Percentiles rank a stretch among this genome's conserved stretches.
Conservation (phyloP, 1,284 basidiomycete genomes). For the Coniophora puteana region DNA sequence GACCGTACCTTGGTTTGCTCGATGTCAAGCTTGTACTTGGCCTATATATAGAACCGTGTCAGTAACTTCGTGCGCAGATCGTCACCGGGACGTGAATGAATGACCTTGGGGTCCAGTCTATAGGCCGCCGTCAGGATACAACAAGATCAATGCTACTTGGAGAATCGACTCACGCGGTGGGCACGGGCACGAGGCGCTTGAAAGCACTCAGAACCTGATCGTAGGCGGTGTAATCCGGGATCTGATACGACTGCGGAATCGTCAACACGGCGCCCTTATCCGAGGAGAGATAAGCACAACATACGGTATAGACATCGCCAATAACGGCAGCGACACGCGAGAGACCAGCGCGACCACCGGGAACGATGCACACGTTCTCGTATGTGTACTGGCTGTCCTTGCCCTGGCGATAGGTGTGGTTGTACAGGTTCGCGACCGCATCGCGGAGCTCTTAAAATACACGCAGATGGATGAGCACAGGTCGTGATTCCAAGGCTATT, state of each 20-base stretch:
- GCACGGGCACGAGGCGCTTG: constrained; percentile 86
- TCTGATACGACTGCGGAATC: constrained; percentile 62
- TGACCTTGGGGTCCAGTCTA: constrained; percentile 59
- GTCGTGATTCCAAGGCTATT: not conserved
- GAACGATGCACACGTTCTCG: constrained; percentile 90
- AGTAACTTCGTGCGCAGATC: constrained; percentile 1
- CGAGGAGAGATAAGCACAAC: constrained; percentile 15
- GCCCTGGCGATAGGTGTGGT: constrained; percentile 79
- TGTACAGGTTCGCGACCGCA: constrained; percentile 85
- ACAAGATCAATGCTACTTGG: constrained; percentile 10
- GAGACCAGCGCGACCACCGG: constrained; percentile 86
- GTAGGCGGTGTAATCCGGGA: constrained; percentile 87
- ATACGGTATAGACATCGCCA: constrained; percentile 75
- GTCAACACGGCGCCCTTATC: constrained; percentile 1
- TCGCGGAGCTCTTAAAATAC: constrained; percentile 51
- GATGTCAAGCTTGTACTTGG: constrained; percentile 71
- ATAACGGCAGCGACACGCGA: constrained; percentile 90
- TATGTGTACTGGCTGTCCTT: constrained; percentile 83
- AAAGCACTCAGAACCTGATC: constrained; percentile 87
- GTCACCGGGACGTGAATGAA: constrained; percentile 4
- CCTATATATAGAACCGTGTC: constrained; percentile 23
- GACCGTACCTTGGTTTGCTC: constrained; percentile 57
- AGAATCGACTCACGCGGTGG: constrained; percentile 69
- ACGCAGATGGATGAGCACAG: constrained; percentile 2
- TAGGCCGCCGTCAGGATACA: constrained; percentile 5